Conservation (phyloP, 177 flowering plant genomes). For the Vitis hybrid region DNA sequence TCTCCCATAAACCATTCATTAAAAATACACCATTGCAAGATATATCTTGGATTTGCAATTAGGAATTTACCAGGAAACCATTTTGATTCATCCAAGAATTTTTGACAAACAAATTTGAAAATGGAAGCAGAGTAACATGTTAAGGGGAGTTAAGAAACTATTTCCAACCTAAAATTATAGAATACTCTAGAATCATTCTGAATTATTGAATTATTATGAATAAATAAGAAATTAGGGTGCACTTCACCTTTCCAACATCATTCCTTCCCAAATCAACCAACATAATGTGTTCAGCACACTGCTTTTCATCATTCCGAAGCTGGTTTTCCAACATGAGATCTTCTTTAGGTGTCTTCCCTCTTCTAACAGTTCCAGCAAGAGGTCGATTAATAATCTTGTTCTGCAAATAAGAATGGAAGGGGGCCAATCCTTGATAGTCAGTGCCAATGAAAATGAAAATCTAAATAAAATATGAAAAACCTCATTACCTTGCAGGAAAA, state of each 20-base stretch:
- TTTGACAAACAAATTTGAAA: too few species aligned
- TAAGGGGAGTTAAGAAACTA: too few species aligned
- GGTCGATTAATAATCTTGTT: conserved; percentile 64
- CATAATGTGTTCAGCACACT: conserved; percentile 97
- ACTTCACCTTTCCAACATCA: conserved; percentile 92
- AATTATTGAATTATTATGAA: neutral
- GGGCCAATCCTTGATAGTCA: neutral
- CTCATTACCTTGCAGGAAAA: neutral
- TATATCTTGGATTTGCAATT: too few species aligned
- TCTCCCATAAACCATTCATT: too few species aligned
- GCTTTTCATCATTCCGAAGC: conserved; percentile 85
- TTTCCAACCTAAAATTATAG: too few species aligned
- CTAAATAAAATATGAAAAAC: neutral
- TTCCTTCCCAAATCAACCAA: conserved; percentile 95
- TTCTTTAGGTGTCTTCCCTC: conserved; percentile 75
- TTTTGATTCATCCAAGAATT: too few species aligned
- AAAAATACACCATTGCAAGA: too few species aligned
- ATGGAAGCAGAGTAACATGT: too few species aligned
- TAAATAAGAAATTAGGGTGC: neutral
- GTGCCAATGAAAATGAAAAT: conserved; percentile 8
- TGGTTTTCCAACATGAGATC: conserved; percentile 64
- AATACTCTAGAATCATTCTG: too few species aligned
- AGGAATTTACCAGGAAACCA: too few species aligned
- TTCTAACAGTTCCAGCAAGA: conserved; percentile 79
- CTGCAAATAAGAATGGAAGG: conserved; percentile 32